phyloP scores from a whole-genome alignment of 163 green algal genomes.

The Chloromonas sp. region DNA sequence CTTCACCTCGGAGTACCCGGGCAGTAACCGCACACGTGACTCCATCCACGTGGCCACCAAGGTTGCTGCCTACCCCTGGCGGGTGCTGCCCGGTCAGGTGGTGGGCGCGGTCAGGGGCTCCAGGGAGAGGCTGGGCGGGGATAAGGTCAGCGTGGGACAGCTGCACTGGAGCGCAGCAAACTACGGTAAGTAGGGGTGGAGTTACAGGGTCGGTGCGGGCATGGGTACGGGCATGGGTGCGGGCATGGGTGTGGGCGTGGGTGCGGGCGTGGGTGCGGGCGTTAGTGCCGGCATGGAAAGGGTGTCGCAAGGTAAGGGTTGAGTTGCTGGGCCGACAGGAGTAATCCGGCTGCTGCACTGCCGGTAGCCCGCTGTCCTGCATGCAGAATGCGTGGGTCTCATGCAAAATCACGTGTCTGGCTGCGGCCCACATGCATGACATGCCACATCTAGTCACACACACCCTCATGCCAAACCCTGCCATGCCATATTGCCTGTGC shows the following conservation, averaged over 20 bases:
- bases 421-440: no score
- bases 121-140: conserved; percentile 44
- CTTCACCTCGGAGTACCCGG: conserved; percentile 60
- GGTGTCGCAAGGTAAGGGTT: no score
- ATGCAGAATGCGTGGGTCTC: no score
- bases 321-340: no score
- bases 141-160: conserved; percentile 72
- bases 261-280: no score
- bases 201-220: background rate
- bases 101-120: conserved; percentile 47
- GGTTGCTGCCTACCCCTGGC: conserved; percentile 94
- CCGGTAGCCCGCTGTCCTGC: no score
- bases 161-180: background rate
- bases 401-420: no score
- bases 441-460: no score
- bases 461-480: no score
- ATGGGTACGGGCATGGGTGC: background rate
- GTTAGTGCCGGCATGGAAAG: no score
- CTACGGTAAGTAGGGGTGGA: background rate
- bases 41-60: conserved; percentile 22
- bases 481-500: no score
- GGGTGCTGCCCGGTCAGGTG: conserved; percentile 63
- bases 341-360: no score
- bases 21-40: background rate
- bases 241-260: background rate